Percentiles rank a stretch among this genome's conserved stretches.
These are phyloP conservation scores for Paspalum vaginatum DNA, from an alignment of 176 grass and related monocot species.

Conservation along the genomic window DNA sequence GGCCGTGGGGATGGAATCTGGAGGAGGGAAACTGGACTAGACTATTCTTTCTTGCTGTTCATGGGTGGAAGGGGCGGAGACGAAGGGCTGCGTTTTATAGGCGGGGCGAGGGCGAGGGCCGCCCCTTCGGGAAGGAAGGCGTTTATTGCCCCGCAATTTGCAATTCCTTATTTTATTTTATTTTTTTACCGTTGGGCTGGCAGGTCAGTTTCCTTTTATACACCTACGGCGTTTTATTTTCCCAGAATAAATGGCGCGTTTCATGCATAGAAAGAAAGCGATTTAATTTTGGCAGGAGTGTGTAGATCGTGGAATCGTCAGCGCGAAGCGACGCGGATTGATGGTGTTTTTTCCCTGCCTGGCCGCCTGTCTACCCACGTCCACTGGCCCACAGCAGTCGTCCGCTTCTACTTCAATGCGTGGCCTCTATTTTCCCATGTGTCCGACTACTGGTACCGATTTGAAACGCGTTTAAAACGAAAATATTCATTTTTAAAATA, in stretches of 20 bases:
- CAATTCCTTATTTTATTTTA: background rate
- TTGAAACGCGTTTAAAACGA: no score
- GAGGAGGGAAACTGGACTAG: background rate
- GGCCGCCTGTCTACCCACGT: background rate
- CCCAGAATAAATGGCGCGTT: background rate
- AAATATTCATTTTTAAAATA: no score
- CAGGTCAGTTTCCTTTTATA: background rate
- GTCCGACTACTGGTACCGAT: no score
- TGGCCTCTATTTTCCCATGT: background rate
- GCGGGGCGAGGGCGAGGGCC: background rate
- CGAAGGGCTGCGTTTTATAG: slow-evolving; percentile 49
- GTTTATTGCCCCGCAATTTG: slow-evolving; percentile 21
- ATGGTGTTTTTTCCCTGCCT: background rate
- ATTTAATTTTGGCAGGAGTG: background rate
- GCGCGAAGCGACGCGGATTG: background rate
- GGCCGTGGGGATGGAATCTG: background rate
- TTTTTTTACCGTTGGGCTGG: background rate
- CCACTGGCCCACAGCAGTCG: background rate
- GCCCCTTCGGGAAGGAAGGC: slow-evolving; percentile 14
- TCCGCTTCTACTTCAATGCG: background rate
- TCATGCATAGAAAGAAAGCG: background rate
- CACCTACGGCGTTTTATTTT: background rate
- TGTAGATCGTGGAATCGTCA: background rate
- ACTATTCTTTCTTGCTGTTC: slow-evolving; percentile 27
- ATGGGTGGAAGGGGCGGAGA: background rate